Conservation (phyloP, 176 grass and related monocot species). For the Avena atlantica region DNA sequence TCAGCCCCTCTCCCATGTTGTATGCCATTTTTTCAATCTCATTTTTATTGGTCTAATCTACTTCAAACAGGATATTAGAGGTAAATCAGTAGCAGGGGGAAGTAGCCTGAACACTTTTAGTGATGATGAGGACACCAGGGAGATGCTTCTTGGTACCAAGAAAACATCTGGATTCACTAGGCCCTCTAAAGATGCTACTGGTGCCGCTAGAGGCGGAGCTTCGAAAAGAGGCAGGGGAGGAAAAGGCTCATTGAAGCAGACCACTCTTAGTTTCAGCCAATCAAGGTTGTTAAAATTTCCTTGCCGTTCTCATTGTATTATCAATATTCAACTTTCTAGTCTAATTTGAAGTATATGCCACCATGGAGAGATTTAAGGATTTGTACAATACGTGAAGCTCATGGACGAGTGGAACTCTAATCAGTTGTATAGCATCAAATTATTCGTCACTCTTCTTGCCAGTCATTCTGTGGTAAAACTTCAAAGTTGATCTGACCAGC, state of each 20-base stretch:
- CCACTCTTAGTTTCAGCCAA: slow-evolving; percentile 62
- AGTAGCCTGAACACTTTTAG: slow-evolving; percentile 64
- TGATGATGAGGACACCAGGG: slow-evolving; percentile 75
- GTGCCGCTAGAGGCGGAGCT: slow-evolving; percentile 46
- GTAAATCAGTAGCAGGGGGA: slow-evolving; percentile 54
- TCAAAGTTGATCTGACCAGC: slow-evolving; percentile 17
- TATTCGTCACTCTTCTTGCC: background rate
- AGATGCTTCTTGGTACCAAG: slow-evolving; percentile 53
- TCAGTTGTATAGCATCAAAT: background rate
- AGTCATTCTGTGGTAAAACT: background rate
- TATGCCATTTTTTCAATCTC: background rate
- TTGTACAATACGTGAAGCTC: background rate
- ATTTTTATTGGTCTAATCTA: slow-evolving; percentile 28
- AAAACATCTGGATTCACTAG: slow-evolving; percentile 60
- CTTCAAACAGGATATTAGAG: slow-evolving; percentile 53
- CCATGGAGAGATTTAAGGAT: slow-evolving; percentile 24
- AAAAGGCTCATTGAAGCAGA: slow-evolving; percentile 66
- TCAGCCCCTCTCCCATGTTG: background rate
- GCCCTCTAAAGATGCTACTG: slow-evolving; percentile 59
- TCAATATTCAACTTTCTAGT: background rate
- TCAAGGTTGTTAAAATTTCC: slow-evolving; percentile 53
- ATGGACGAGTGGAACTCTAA: background rate
- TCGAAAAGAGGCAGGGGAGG: slow-evolving; percentile 66
- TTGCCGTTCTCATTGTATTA: background rate
- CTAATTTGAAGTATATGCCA: background rate